phyloP scores from a whole-genome alignment of 2,329 filamentous ascomycete species.

The Stachybotrys echinatus region DNA sequence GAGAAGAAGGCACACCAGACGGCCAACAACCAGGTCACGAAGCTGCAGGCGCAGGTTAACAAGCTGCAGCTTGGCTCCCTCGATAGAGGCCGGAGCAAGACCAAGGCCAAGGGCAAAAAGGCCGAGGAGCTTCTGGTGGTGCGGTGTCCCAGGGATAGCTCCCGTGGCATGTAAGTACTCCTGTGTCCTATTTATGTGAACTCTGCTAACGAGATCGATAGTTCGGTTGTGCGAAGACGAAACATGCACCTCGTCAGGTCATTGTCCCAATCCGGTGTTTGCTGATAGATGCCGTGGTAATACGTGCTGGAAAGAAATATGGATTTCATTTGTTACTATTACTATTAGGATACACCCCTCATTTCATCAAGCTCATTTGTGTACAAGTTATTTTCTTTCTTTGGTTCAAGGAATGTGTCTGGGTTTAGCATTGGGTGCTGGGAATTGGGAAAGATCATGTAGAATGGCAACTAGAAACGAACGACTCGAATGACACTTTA shows the following conservation, averaged over 20 bases:
- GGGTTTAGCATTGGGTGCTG: too few relatives aligned
- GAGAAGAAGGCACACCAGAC: conserved; percentile 15
- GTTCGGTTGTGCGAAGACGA: conserved; percentile 8
- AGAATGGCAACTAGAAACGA: too few relatives aligned
- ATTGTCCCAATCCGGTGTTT: conserved; percentile 4
- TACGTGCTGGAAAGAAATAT: too few relatives aligned
- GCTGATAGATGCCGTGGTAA: neutral
- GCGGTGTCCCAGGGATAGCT: conserved; percentile 14
- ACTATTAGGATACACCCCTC: too few relatives aligned
- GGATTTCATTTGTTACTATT: too few relatives aligned
- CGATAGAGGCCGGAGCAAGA: conserved; percentile 6
- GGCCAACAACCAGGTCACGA: conserved; percentile 11
- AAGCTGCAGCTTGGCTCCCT: conserved; percentile 13
- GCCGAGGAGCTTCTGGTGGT: conserved; percentile 20
- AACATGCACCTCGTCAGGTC: conserved; percentile 8
- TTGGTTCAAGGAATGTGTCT: too few relatives aligned
- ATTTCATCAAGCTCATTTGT: too few relatives aligned
- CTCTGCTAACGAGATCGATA: conserved; percentile 7
- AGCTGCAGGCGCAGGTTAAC: conserved; percentile 12
- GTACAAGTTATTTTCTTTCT: too few relatives aligned
- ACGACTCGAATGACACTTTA: too few relatives aligned
- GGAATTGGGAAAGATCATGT: too few relatives aligned
- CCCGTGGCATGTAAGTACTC: conserved; percentile 16
- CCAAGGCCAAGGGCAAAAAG: conserved; percentile 15
- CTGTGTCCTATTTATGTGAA: neutral